Base-by-base conservation (phyloP, 176 grass and related monocot species). In the Carex cristatella region DNA sequence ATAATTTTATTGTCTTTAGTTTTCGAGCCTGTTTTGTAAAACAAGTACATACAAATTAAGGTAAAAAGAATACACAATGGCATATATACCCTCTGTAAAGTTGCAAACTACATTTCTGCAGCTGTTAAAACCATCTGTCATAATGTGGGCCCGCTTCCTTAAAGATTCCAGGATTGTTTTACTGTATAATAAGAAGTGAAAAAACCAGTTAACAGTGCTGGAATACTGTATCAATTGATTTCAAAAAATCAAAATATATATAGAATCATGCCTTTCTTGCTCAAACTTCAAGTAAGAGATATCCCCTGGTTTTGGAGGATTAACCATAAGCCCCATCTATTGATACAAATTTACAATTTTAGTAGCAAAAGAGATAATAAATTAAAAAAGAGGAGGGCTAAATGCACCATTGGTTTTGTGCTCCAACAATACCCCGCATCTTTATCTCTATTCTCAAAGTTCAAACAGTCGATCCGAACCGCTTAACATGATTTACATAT, bases 121-220 rank as follows among this genome's bases (percentile, higher is more conserved):
- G 88, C 93, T 94, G 80, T 99, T 99, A 76, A 99, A 99, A 68
- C 97, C 97, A 74, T 95, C 97, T 54, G 97, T 99, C 97, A 99
- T 95, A 62, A 99, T 87, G 58, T 44, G 97, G 7, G 97, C 97
- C 89, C 96, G 93, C 84, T 88, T 99, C 81, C 88, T 99, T 74
- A 99, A 67, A 69, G 96, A 99, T 4, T 94, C 90, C 0, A 94
- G 85, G 72, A 99, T 88, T 82, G 90, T 66, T 79, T 95, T 99
- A 48, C 93, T 99, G 91, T 62, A 88, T n/a, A 87, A 65, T 80
- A 48, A 3, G 2, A 86, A 67, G 15, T 82, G 38, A 44, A 61
- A 83, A 35, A 58, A 60, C 56, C 74, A 58, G 14, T 79, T 79
- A 79, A 35, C 7, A 79, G 53, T 58, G 28, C 53, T 33, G 14